A percentile compares a stretch with the other conserved stretches of the same genome.
phyloP scores from a whole-genome alignment of 83 land plant species.

The Thuja plicata region DNA sequence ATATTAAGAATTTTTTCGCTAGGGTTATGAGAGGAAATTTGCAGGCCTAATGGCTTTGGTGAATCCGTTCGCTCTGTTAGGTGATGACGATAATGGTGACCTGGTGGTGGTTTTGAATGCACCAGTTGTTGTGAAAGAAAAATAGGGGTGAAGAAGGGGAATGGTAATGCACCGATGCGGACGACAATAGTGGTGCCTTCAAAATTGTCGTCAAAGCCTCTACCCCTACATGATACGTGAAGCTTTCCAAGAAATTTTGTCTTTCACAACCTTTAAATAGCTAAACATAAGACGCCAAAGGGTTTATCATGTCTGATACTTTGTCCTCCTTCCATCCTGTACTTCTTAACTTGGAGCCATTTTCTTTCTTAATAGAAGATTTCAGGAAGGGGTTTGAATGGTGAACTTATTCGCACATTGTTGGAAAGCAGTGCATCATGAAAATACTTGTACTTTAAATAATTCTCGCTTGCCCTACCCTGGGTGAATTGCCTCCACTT shows the following conservation, averaged over 20 bases:
- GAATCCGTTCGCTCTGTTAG: neutral
- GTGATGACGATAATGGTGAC: neutral
- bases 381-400: constrained; percentile 44
- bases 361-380: neutral
- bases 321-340: constrained; percentile 57
- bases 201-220: constrained; percentile 61
- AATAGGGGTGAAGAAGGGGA: neutral
- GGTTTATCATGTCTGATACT: constrained; percentile 35
- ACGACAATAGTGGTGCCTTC: constrained; percentile 22
- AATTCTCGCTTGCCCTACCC: constrained; percentile 6
- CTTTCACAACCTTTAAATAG: neutral
- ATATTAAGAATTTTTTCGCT: neutral
- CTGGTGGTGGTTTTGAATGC: neutral
- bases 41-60: neutral
- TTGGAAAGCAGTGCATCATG: constrained; percentile 28
- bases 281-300: neutral
- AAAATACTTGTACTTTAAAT: constrained; percentile 27
- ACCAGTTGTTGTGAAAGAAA: neutral
- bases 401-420: constrained; percentile 25
- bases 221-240: constrained; percentile 34
- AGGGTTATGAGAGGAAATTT: neutral
- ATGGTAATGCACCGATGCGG: neutral
- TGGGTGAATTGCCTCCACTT: constrained; percentile 21
- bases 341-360: constrained; percentile 29
- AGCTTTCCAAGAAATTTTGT: constrained; percentile 12